These are phyloP conservation scores for Mariannaea elegans DNA, from an alignment of 2,329 filamentous ascomycete species.

Conservation along the genomic window DNA sequence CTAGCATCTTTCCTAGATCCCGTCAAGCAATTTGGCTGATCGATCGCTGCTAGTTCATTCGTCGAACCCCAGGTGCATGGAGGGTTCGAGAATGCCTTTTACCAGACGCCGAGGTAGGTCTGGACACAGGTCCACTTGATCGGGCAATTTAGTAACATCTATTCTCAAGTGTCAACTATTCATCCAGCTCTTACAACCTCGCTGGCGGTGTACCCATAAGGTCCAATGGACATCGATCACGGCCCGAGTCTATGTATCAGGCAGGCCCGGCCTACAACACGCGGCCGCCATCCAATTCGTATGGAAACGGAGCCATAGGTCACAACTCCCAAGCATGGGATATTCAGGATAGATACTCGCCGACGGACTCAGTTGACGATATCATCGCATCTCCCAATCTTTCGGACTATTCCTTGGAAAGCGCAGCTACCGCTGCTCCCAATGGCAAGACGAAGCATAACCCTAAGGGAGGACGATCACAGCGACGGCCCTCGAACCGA, in stretches of 20 bases:
- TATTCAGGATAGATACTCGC: conserved; percentile 61
- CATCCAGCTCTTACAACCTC: conserved; percentile 46
- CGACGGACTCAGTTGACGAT: conserved; percentile 67
- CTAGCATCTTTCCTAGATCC: conserved; percentile 13
- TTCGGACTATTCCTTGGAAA: conserved; percentile 69
- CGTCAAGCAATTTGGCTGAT: conserved; percentile 36
- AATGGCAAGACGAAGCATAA: conserved; percentile 55
- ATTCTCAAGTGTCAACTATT: conserved; percentile 55
- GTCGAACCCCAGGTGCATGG: conserved; percentile 43
- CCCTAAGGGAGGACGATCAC: conserved; percentile 59
- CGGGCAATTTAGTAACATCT: conserved; percentile 45
- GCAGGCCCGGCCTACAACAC: conserved; percentile 52
- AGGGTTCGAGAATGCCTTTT: conserved; percentile 49
- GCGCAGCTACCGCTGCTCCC: conserved; percentile 50
- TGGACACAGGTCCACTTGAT: conserved; percentile 28
- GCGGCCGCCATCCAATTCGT: conserved; percentile 52
- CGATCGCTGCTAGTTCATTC: conserved; percentile 44
- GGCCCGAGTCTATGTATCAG: conserved; percentile 52
- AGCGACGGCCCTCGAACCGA: conserved; percentile 79
- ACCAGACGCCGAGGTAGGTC: conserved; percentile 51
- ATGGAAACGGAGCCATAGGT: conserved; percentile 40
- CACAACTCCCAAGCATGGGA: conserved; percentile 58
- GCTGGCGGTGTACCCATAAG: conserved; percentile 38
- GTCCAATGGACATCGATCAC: conserved; percentile 48
- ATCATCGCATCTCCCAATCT: conserved; percentile 65